Percentiles rank a stretch among this genome's conserved stretches.
Evolutionary conservation across 169 alveolate species (phyloP).

Genomic region (Eimeria falciformis): DNA sequence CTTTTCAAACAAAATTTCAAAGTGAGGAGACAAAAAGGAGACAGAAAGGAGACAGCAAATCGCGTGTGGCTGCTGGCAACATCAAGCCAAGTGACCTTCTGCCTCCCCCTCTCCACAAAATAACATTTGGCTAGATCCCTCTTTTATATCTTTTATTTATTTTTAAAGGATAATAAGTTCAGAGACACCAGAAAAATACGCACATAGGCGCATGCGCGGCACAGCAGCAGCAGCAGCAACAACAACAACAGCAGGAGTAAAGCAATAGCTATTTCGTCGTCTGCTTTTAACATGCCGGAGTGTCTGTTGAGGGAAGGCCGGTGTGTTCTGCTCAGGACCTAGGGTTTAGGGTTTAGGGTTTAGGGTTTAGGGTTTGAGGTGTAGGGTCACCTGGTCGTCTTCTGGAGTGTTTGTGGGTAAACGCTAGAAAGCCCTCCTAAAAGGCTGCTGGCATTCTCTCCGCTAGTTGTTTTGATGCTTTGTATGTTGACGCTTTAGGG

Average conservation of each 20-base stretch:
- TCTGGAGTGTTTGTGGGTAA: not conserved
- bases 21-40: no score
- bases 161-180: not conserved
- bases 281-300: conserved; percentile 90
- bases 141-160: no score
- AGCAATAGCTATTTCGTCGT: not conserved
- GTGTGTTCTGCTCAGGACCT: not conserved
- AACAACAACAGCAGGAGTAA: not conserved
- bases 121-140: not conserved
- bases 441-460: not conserved
- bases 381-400: not conserved
- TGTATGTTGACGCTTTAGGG: not conserved
- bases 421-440: conserved; percentile 34
- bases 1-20: no score
- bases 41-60: no score
- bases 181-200: not conserved
- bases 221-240: not conserved
- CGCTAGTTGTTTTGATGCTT: no score
- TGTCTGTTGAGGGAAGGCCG: conserved; percentile 97
- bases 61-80: not conserved
- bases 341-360: conserved; percentile 52
- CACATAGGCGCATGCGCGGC: not conserved
- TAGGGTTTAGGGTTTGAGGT: conserved; percentile 30
- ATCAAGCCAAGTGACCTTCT: not conserved
- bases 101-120: not conserved